phyloP scores from a whole-genome alignment of 805 yeast genomes.

The Lipomyces yamadae region DNA sequence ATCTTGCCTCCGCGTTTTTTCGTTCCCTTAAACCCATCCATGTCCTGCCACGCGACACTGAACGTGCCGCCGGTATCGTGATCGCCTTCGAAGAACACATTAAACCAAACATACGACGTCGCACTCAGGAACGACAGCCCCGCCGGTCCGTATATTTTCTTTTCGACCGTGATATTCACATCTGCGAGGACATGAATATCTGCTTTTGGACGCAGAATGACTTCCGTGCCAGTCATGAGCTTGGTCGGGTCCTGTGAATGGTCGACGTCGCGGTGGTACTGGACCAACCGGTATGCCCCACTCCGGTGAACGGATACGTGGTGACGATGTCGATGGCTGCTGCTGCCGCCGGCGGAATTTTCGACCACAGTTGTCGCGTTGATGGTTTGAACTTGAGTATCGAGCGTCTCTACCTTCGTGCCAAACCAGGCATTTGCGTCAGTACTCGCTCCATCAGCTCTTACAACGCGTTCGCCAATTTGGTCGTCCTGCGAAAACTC shows the following conservation, averaged over 20 bases:
- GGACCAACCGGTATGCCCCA: slow-evolving; percentile 14
- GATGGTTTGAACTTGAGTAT: neutral
- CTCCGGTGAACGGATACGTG: slow-evolving; percentile 16
- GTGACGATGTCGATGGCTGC: slow-evolving; percentile 5
- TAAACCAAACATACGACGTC: slow-evolving; percentile 51
- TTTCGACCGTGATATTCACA: slow-evolving; percentile 34
- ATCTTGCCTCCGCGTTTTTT: slow-evolving; percentile 56
- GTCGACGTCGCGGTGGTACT: neutral
- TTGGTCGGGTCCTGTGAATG: neutral
- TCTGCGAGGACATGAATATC: slow-evolving; percentile 37
- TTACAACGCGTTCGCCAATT: slow-evolving; percentile 9
- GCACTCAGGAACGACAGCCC: slow-evolving; percentile 36
- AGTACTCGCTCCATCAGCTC: neutral
- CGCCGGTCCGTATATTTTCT: slow-evolving; percentile 32
- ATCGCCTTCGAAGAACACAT: slow-evolving; percentile 51
- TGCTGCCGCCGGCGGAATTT: slow-evolving; percentile 15
- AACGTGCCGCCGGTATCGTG: slow-evolving; percentile 39
- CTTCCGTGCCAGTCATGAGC: slow-evolving; percentile 13
- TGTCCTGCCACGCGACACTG: slow-evolving; percentile 52
- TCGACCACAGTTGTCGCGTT: neutral
- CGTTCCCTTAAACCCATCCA: slow-evolving; percentile 74
- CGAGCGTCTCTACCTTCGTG: neutral
- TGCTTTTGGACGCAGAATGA: slow-evolving; percentile 30
- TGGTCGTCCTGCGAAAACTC: slow-evolving; percentile 26
- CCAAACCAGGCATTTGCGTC: neutral